Conservation (phyloP, 257 asterid species). For the Nicotiana paniculata region DNA sequence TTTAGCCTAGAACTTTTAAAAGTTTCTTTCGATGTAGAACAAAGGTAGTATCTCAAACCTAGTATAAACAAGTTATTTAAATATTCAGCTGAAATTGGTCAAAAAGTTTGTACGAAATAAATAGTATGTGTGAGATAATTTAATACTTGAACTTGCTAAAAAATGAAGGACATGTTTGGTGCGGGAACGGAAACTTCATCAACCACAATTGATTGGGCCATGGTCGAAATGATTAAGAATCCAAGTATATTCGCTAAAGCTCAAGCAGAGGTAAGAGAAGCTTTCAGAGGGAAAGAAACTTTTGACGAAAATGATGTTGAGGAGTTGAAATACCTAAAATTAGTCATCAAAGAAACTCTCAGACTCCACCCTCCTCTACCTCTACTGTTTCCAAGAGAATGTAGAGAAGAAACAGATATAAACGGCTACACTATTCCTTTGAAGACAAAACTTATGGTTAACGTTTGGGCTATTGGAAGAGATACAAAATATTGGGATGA, state of each 20-base stretch:
- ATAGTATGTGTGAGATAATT: not conserved
- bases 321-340: not conserved
- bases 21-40: too few species aligned
- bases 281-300: not conserved
- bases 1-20: too few species aligned
- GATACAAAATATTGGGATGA: slow-evolving; percentile 5
- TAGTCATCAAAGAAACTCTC: slow-evolving; percentile 5
- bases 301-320: not conserved
- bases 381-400: slow-evolving; percentile 5
- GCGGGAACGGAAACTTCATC: slow-evolving; percentile 15
- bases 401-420: not conserved
- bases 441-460: not conserved
- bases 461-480: slow-evolving; percentile 17
- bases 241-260: not conserved
- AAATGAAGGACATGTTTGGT: not conserved
- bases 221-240: slow-evolving; percentile 10
- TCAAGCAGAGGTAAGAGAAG: not conserved
- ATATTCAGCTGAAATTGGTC: not conserved
- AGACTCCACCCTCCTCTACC: slow-evolving; percentile 3
- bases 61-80: not conserved
- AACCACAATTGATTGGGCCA: slow-evolving; percentile 2
- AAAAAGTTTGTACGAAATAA: not conserved
- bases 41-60: too few species aligned
- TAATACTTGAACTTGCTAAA: not conserved
- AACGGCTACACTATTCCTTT: not conserved